Evolutionary conservation across 371 early-diverging fungal species (phyloP).

Genomic region (Mortierella sp.): DNA sequence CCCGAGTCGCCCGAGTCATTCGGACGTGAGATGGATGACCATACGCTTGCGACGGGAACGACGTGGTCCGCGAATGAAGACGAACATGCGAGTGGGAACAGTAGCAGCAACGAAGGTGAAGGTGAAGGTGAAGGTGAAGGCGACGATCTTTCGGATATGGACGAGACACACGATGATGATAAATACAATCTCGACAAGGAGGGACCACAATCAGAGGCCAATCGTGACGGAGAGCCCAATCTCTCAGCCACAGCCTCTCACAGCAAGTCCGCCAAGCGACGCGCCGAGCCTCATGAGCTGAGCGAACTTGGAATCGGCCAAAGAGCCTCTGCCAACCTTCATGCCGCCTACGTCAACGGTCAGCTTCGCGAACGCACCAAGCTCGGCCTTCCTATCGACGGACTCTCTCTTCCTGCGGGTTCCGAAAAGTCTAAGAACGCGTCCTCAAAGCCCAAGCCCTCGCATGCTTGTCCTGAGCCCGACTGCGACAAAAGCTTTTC

Average conservation of each 20-base stretch:
- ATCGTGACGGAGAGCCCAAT: no score
- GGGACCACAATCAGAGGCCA: no score
- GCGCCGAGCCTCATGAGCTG: constrained; percentile 41
- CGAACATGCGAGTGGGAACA: no score
- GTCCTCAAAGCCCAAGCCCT: constrained; percentile 34
- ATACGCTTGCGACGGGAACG: no score
- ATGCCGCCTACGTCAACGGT: constrained; percentile 43
- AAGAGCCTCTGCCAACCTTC: constrained; percentile 46
- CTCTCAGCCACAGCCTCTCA: no score
- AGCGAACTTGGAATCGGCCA: constrained; percentile 50
- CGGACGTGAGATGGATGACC: constrained; percentile 23
- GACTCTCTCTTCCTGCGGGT: not conserved
- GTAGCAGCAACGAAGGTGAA: no score
- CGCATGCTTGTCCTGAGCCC: constrained; percentile 37
- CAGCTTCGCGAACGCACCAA: constrained; percentile 39
- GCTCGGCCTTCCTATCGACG: constrained; percentile 27
- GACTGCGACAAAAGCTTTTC: constrained; percentile 51
- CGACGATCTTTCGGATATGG: no score
- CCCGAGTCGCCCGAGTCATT: constrained; percentile 40
- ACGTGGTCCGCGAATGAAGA: no score
- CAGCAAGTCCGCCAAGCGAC: constrained; percentile 10
- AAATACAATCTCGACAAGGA: no score
- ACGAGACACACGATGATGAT: no score
- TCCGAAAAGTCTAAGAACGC: constrained; percentile 21
- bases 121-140: no score